Evolutionary conservation across 2,329 filamentous ascomycete genomes (phyloP).

Genomic region (Monosporascus ibericus): DNA sequence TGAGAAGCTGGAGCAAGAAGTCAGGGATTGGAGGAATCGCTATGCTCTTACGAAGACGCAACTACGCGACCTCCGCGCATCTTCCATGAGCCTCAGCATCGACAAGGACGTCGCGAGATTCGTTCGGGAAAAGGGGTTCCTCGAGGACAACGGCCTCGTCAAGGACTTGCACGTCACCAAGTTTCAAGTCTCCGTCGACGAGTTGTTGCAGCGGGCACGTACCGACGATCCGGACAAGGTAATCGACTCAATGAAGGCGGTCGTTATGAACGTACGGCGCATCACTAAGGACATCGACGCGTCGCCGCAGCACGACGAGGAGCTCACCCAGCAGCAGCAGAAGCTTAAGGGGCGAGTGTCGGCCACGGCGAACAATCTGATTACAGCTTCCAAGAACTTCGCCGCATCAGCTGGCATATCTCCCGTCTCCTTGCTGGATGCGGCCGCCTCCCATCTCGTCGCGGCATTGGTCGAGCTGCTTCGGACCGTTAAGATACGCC

Average conservation of each 20-base stretch:
- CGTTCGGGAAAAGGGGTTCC: constrained; percentile 60
- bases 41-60: constrained; percentile 88
- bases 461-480: constrained; percentile 81
- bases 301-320: constrained; percentile 46
- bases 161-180: constrained; percentile 91
- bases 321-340: constrained; percentile 50
- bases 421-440: constrained; percentile 88
- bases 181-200: constrained; percentile 91
- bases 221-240: constrained; percentile 67
- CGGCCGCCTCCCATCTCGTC: constrained; percentile 84
- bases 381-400: constrained; percentile 92
- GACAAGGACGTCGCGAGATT: constrained; percentile 66
- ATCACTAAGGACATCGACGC: constrained; percentile 78
- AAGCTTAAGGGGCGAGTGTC: constrained; percentile 79
- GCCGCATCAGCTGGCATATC: constrained; percentile 75
- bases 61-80: constrained; percentile 71
- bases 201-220: constrained; percentile 73
- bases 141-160: constrained; percentile 68
- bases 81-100: constrained; percentile 66
- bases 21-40: constrained; percentile 83
- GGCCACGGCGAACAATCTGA: constrained; percentile 91
- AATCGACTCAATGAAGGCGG: constrained; percentile 79
- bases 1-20: constrained; percentile 70
- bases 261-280: constrained; percentile 73
- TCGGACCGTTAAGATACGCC: constrained; percentile 74